phyloP scores from a whole-genome alignment of 768 basidiomycete species.

The Leucosporidium yakuticum region DNA sequence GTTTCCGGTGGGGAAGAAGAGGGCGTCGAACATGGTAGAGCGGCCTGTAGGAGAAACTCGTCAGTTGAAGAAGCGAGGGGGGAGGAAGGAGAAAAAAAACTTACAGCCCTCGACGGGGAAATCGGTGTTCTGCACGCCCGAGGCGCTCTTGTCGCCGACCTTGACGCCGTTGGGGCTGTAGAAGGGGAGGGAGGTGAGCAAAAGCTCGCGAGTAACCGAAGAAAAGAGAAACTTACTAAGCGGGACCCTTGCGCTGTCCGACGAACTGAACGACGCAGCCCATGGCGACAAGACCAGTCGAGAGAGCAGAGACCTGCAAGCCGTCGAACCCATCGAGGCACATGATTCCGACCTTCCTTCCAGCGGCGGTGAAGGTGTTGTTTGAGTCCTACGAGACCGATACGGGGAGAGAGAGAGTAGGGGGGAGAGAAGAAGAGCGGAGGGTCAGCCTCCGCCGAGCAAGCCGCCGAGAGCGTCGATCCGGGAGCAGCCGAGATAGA shows the following conservation, averaged over 20 bases:
- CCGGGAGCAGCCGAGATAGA: background rate
- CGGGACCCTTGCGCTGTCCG: conserved; percentile 59
- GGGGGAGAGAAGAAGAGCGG: too few species aligned
- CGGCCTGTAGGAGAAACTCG: conserved; percentile 49
- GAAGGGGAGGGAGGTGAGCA: too few species aligned
- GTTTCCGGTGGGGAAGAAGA: conserved; percentile 67
- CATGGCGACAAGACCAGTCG: conserved; percentile 51
- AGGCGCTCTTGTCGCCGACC: conserved; percentile 35
- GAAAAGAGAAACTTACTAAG: conserved; percentile 39
- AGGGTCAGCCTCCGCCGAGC: background rate
- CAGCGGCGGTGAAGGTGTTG: conserved; percentile 43
- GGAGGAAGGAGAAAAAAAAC: background rate
- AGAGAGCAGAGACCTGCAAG: conserved; percentile 56
- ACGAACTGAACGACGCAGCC: conserved; percentile 61
- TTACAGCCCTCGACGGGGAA: conserved; percentile 60
- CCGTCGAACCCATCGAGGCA: conserved; percentile 68
- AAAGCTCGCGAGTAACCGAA: conserved; percentile 10
- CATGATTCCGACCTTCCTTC: conserved; percentile 64
- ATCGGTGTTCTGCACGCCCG: conserved; percentile 49
- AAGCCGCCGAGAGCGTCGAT: too few species aligned
- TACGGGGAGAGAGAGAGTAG: too few species aligned
- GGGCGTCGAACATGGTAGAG: conserved; percentile 75
- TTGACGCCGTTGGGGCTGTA: conserved; percentile 29
- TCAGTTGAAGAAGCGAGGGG: background rate
- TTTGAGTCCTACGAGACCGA: conserved; percentile 23